Conservation (phyloP, 2,329 filamentous ascomycete species). For the Zopfia rhizophila region DNA sequence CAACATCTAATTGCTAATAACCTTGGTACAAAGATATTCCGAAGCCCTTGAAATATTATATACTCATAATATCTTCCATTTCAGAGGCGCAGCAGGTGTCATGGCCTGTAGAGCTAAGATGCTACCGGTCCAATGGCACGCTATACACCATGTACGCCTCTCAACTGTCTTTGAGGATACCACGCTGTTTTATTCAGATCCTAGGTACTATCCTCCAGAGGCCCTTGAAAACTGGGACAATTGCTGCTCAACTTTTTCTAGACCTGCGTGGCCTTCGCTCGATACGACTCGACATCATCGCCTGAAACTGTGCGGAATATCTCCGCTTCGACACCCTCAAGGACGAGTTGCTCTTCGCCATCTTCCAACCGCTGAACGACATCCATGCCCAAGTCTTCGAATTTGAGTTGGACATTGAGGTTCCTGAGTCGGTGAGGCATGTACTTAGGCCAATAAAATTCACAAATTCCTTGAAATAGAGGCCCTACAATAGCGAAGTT, state of each 20-base stretch:
- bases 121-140: conserved; percentile 12
- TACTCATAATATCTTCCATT: conserved; percentile 17
- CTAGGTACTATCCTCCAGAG: conserved; percentile 11
- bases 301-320: conserved; percentile 3
- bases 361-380: conserved; percentile 12
- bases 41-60: conserved; percentile 23
- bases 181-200: background rate
- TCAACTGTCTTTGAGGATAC: conserved; percentile 18
- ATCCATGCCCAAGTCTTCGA: conserved; percentile 7
- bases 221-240: conserved; percentile 7
- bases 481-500: conserved; percentile 8
- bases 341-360: conserved; percentile 7
- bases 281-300: conserved; percentile 21
- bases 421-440: conserved; percentile 12
- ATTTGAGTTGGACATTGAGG: conserved; percentile 16
- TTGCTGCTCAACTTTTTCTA: conserved; percentile 9
- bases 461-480: conserved; percentile 4
- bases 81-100: conserved; percentile 17
- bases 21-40: conserved; percentile 1
- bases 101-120: conserved; percentile 7
- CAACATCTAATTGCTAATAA: background rate
- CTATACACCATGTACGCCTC: conserved; percentile 14
- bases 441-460: conserved; percentile 13
- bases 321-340: background rate
- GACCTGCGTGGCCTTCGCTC: conserved; percentile 10